Conservation (phyloP, 2,329 filamentous ascomycete genomes). For the Xylaria sp. region DNA sequence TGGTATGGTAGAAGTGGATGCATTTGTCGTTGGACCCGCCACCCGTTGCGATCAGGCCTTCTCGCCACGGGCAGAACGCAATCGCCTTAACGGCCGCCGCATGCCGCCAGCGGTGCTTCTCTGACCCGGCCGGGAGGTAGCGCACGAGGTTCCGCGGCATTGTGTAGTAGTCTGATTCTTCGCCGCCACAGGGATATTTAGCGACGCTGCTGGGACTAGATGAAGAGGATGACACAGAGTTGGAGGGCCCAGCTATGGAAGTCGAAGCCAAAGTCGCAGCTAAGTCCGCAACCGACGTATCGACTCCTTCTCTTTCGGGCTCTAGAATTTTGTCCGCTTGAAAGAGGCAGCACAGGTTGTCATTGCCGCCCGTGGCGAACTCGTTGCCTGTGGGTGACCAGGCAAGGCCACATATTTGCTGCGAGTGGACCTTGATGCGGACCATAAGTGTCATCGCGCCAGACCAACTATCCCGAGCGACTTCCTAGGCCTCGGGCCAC, state of each 20-base stretch:
- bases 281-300: conserved; percentile 5
- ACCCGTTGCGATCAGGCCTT: conserved; percentile 86
- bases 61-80: conserved; percentile 95
- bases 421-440: conserved; percentile 80
- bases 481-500: conserved; percentile 76
- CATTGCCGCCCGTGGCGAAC: conserved; percentile 91
- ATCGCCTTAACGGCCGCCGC: conserved; percentile 95
- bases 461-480: conserved; percentile 74
- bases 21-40: conserved; percentile 94
- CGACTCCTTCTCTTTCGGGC: conserved; percentile 2
- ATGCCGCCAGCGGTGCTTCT: conserved; percentile 80
- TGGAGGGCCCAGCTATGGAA: not conserved
- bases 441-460: conserved; percentile 82
- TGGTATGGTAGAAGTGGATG: conserved; percentile 94
- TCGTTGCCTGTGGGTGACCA: conserved; percentile 82
- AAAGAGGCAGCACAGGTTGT: conserved; percentile 89
- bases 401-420: conserved; percentile 92
- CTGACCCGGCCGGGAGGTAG: conserved; percentile 64
- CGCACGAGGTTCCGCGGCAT: conserved; percentile 51
- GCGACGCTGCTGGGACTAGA: not conserved
- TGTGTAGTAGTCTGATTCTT: conserved; percentile 27
- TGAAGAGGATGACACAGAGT: conserved; percentile 2
- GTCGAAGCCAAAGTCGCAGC: conserved; percentile 10
- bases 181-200: not conserved
- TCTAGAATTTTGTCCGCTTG: conserved; percentile 69